Evolutionary conservation across 1,139 yeast genomes (phyloP).

Genomic region (Entelexis sorbosivorans): DNA sequence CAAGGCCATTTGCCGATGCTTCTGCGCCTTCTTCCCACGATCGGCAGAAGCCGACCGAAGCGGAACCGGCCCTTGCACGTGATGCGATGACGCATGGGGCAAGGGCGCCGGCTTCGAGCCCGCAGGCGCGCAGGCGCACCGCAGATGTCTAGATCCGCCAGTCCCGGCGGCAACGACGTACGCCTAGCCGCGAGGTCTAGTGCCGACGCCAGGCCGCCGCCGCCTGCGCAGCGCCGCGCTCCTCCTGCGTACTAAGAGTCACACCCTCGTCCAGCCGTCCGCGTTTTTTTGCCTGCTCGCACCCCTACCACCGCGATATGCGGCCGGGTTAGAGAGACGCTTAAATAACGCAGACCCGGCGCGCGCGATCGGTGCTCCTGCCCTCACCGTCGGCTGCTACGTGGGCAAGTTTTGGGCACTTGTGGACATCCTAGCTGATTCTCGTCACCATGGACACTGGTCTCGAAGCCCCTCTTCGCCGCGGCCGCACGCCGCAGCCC

Average conservation of each 20-base stretch:
- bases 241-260: not conserved
- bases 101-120: not conserved
- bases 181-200: no score
- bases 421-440: not conserved
- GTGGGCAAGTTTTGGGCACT: not conserved
- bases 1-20: conserved; percentile 2
- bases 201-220: no score
- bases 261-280: not conserved
- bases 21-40: not conserved
- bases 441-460: not conserved
- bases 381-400: not conserved
- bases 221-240: no score
- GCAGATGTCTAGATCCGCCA: no score
- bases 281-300: not conserved
- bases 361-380: not conserved
- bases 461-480: conserved; percentile 3
- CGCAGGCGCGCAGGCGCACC: not conserved
- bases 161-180: no score
- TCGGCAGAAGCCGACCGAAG: conserved; percentile 2
- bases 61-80: not conserved
- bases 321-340: not conserved
- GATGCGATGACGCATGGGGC: not conserved
- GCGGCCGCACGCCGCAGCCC: conserved; percentile 10
- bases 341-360: not conserved
- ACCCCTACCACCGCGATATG: not conserved